Base-by-base conservation (phyloP, 2,329 filamentous ascomycete genomes). In the Trichophyton verrucosum region DNA sequence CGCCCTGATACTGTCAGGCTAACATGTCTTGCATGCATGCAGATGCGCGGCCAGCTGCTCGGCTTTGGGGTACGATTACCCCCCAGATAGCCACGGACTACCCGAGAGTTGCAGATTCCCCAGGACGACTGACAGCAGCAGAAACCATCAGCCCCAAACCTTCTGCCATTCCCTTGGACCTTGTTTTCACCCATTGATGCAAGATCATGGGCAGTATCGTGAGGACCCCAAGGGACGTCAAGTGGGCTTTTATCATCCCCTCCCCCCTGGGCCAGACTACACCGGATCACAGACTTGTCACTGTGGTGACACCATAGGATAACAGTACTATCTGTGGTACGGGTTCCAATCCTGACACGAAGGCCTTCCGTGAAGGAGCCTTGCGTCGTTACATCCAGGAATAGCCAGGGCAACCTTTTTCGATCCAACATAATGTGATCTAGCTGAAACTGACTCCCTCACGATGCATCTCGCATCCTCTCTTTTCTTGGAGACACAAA, bases 401-500 rank as follows among this genome's bases (percentile, higher is more conserved):
- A 27, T 5, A 11, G 8, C 22, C 49, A 53, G 51, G 24, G 51
- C 51, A 55, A 55, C 8, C 27, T 55, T n/a, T 30, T 55, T 51
- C 15, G 27, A 17, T 15, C n/a, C 51, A 17, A 36, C 8, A 17
- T 55, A 55, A 55, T 55, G 51, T 55, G 51, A 55, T 55, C 51
- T 55, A 55, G 27, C 51, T 55, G 51, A 55, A 55, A 55, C 51
- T 55, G 51, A 27, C 17, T 24, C 20, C 33, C 51, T 17, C 30
- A 36, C 51, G 27, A 20, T 36, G 30, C 51, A 33, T 15, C 15
- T 27, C 27, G 51, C 51, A 33, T 55, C 20, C 17, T 51, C 22
- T 9, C 20, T 51, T 51, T 55, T 55, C 51, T 55, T 55, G 51
- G 51, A 55, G 51, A 55, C 51, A 38, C 51, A 55, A 55, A 55